phyloP scores from a whole-genome alignment of 2,329 filamentous ascomycete species.

The Purpureocillium lavendulum region DNA sequence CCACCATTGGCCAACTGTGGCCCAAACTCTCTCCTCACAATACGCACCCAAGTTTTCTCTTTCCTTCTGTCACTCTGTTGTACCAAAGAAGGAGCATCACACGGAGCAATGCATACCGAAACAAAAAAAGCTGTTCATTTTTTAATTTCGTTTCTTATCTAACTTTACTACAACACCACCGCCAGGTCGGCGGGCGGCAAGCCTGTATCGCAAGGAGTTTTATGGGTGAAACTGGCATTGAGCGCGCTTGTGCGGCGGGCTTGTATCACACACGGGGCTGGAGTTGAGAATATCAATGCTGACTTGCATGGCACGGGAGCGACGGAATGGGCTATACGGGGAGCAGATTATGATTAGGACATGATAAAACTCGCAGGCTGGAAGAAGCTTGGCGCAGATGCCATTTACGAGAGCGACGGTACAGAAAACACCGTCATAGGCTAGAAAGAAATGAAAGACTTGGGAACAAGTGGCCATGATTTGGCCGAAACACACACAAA shows the following conservation, averaged over 20 bases:
- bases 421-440: not conserved
- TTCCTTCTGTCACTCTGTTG: constrained; percentile 21
- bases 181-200: constrained; percentile 3
- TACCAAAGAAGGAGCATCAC: constrained; percentile 37
- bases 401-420: constrained; percentile 9
- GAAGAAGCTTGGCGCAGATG: constrained; percentile 7
- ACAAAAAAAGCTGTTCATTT: constrained; percentile 18
- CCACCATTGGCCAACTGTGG: not conserved
- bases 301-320: constrained; percentile 26
- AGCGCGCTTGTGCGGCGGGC: constrained; percentile 11
- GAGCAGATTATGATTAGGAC: constrained; percentile 22
- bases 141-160: constrained; percentile 15
- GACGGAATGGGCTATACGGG: constrained; percentile 14
- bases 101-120: constrained; percentile 43
- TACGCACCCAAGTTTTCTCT: constrained; percentile 8
- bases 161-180: constrained; percentile 9
- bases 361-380: constrained; percentile 12
- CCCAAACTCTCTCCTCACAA: constrained; percentile 11
- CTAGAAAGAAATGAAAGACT: not conserved
- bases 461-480: not conserved
- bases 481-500: no score
- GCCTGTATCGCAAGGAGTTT: constrained; percentile 6
- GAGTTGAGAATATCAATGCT: constrained; percentile 20
- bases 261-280: constrained; percentile 22
- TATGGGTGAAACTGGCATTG: constrained; percentile 14